A percentile compares a stretch with the other conserved stretches of the same genome.
phyloP scores from a whole-genome alignment of 495 filamentous ascomycete species.

The Podospora comata region DNA sequence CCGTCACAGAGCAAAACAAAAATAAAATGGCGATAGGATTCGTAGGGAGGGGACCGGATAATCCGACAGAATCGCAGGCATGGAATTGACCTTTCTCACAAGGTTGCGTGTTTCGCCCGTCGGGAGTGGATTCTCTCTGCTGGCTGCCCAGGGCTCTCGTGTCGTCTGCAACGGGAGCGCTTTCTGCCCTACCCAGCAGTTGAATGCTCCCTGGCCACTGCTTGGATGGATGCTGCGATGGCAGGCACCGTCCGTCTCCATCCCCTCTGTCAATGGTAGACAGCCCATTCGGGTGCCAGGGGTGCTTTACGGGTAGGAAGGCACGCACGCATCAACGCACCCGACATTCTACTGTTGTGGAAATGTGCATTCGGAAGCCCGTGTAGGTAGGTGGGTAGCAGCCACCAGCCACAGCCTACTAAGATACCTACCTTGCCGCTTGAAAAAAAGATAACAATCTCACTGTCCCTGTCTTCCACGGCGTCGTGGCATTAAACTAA shows the following conservation, averaged over 20 bases:
- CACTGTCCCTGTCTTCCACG: not conserved
- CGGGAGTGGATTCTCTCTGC: not conserved
- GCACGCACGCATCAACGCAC: not conserved
- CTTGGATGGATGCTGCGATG: not conserved
- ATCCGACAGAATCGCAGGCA: conserved; percentile 5
- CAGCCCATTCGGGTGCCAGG: conserved; percentile 10
- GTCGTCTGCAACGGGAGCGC: conserved; percentile 9
- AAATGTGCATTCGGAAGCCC: not conserved
- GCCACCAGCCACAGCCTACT: not conserved
- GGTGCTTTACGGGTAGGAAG: not conserved
- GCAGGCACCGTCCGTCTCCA: not conserved
- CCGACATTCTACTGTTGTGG: not conserved
- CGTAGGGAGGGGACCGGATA: conserved; percentile 9
- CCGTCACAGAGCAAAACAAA: conserved; percentile 11
- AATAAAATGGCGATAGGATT: conserved; percentile 5
- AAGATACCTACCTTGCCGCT: not conserved
- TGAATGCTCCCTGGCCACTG: not conserved
- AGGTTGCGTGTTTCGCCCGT: conserved; percentile 11
- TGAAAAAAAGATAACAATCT: not conserved
- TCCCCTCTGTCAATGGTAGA: not conserved
- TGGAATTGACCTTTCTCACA: conserved; percentile 7
- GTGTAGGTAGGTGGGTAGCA: not conserved
- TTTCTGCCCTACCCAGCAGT: not conserved
- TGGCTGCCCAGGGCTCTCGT: conserved; percentile 6
- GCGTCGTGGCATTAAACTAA: not conserved